Evolutionary conservation across 2,329 filamentous ascomycete genomes (phyloP), one percentile per base, ranked within the genome.

Genomic region (Colletotrichum viniferum): DNA sequence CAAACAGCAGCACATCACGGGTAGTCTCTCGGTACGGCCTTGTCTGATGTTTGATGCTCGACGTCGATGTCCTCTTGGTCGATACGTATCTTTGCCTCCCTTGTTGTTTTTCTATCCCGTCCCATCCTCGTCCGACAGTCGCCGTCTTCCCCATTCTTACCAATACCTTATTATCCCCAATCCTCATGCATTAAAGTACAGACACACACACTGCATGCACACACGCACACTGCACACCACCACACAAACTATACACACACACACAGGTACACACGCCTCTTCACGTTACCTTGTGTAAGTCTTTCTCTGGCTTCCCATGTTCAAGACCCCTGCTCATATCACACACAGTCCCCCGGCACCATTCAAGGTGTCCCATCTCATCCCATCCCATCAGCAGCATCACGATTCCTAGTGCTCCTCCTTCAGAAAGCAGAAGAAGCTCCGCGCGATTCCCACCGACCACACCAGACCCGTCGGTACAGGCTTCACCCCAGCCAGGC

Each of bases 61-160:
- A 63, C 21, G 18, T 38, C 32, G 10, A 36, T 21, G 30, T 62
- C 60, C 18, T n/a, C 18, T 48, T 48, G 38, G 18, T 65, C n/a
- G 36, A 52, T 71, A 74, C 67, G 60, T 74, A 74, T 74, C 71
- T 36, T 64, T 48, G 71, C 71, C 71, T 63, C 55, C 21, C 28
- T 34, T 18, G 67, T 26, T n/a, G 14, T 73, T 48, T 64, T 73
- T 64, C 36, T 73, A 70, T 43, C 38, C 60, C 48, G 67, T 64
- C 32, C 30, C 34, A 60, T 70, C 71, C 66, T 73, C 58, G 58
- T n/a, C 56, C 21, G 28, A 32, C 38, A 48, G 38, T 48, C 38
- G 38, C 38, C 9, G 38, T 48, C 38, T n/a, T 60, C 66, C 61
- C 48, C 36, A 56, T 48, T 21, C 66, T 48, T 24, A 56, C 48